phyloP scores from a whole-genome alignment of 345 rosid species.

The Eucalyptus regnans region DNA sequence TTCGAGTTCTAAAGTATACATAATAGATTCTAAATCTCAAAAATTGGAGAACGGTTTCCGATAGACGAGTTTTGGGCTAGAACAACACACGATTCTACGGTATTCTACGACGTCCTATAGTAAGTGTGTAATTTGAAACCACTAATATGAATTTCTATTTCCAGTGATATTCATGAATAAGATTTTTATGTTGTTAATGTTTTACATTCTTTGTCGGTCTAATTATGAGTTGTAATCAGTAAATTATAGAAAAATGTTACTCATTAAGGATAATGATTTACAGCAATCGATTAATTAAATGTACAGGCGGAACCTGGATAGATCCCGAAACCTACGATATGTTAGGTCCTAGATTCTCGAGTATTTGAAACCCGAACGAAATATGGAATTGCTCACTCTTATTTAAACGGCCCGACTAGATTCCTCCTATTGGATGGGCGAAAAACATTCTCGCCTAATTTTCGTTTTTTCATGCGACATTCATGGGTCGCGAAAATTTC shows the following conservation, averaged over 20 bases:
- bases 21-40: fast-evolving
- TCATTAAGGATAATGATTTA: too few relatives aligned
- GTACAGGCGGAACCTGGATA: fast-evolving
- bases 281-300: fast-evolving
- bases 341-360: fast-evolving
- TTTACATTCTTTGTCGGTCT: fast-evolving
- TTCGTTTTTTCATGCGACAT: fast-evolving
- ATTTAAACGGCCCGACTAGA: fast-evolving
- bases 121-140: too few relatives aligned
- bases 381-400: too few relatives aligned
- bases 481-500: not conserved
- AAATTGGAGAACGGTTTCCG: too few relatives aligned
- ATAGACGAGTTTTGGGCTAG: fast-evolving
- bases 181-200: too few relatives aligned
- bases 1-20: too few relatives aligned
- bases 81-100: fast-evolving
- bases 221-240: too few relatives aligned
- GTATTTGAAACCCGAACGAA: fast-evolving
- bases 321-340: fast-evolving
- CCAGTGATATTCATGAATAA: fast-evolving
- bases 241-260: too few relatives aligned
- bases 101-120: fast-evolving
- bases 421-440: not conserved
- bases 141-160: fast-evolving
- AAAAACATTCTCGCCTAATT: not conserved